Percentiles rank a stretch among this genome's conserved stretches.
Conservation (phyloP, 306 rosid genomes). For the Lupinus albus region DNA sequence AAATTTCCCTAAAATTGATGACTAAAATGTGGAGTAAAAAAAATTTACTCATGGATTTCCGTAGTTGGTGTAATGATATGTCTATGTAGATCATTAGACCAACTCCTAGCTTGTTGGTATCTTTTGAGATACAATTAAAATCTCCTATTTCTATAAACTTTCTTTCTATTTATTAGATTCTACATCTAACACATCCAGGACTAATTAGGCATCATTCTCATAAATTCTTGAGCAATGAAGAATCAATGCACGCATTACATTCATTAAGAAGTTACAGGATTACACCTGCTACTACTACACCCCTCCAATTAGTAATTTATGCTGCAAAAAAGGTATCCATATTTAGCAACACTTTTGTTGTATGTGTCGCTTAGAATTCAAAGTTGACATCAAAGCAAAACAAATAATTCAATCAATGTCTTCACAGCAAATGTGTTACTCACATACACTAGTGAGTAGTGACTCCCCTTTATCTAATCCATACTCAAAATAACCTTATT, state of each 20-base stretch:
- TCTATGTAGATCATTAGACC: no score
- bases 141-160: neutral
- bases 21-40: no score
- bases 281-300: conserved; percentile 31
- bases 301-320: conserved; percentile 1
- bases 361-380: conserved; percentile 28
- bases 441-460: no score
- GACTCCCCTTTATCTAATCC: conserved; percentile 31
- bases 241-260: conserved; percentile 17
- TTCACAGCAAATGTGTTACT: conserved; percentile 33
- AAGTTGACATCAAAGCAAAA: neutral
- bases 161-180: conserved; percentile 11
- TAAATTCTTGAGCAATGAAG: no score
- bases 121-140: no score
- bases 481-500: conserved; percentile 34
- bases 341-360: conserved; percentile 17
- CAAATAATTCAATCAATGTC: conserved; percentile 33
- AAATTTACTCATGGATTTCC: no score
- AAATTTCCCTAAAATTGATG: no score
- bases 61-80: no score
- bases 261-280: conserved; percentile 4
- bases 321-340: conserved; percentile 26
- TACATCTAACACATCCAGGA: conserved; percentile 14
- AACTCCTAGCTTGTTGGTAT: no score
- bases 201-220: conserved; percentile 27